Evolutionary conservation across 495 filamentous ascomycete species (phyloP), one percentile per base, ranked within the genome.

Genomic region (Aspergillus ellipticus): DNA sequence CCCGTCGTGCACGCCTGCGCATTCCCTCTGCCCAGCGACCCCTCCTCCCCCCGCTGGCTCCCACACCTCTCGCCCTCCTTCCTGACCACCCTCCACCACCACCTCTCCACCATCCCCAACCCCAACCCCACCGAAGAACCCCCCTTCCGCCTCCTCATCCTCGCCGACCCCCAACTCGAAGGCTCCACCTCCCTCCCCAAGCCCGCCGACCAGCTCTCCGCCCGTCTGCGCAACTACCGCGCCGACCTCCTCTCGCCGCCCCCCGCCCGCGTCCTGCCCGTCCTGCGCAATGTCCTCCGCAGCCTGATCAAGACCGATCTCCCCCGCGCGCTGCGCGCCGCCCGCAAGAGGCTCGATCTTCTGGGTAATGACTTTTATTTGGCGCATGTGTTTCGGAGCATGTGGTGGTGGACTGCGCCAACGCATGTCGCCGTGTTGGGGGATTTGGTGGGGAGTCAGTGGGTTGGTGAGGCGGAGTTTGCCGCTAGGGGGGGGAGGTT

Each of bases 341-440:
- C 73, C 24, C 82, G 87, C 59, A 98, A 98, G 74, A 80, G 82
- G 15, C 67, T 98, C 57, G 94, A 98, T 66, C 80, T 96, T 3
- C 78, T 89, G 56, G 94, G 95, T 1, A 98, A 98, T 71, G 94
- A 98, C 69, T 91, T 84, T 59, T 98, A 97, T 70, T 83, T 98
- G 7, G 88, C 89, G 9, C 94, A 97, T 66, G 88, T 97, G 46
- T 97, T 94, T 74, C 83, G 89, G n/a, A 89, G 85, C 0, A 66
- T 96, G 16, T 80, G 81, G 57, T 93, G 89, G 84, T 91, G 86
- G 84, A 82, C 85, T 4, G 68, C 77, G 20, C 94, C 94, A 21
- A 96, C 89, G 0, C 95, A 98, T 71, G 86, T 92, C 22, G 85
- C 87, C 0, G 91, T 96, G 1, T 78, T 98, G 3, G 94, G 94